Evolutionary conservation across 148 eudicot species (phyloP).

Genomic region (Spergularia marina): DNA sequence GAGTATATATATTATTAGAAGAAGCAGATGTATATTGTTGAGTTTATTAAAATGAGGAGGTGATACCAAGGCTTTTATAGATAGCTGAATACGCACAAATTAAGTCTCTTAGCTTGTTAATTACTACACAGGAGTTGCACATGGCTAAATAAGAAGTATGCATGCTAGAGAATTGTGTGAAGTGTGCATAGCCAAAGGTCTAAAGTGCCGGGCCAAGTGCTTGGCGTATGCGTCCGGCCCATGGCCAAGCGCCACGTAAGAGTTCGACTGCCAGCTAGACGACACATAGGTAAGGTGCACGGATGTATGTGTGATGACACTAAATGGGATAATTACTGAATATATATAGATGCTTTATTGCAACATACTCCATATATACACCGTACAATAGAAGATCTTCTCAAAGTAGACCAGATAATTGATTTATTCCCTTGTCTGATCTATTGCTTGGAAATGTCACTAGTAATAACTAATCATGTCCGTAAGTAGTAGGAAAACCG

Average conservation of each 20-base stretch:
- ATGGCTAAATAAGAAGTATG: not conserved
- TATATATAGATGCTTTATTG: too few relatives aligned
- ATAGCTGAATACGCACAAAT: not conserved
- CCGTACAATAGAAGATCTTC: too few relatives aligned
- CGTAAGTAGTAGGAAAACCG: too few relatives aligned
- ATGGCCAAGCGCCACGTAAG: not conserved
- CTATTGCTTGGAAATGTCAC: too few relatives aligned
- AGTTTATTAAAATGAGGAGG: not conserved
- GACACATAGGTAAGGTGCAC: not conserved
- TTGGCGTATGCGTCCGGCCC: not conserved
- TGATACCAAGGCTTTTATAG: not conserved
- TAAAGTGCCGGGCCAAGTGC: too few relatives aligned
- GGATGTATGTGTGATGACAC: too few relatives aligned
- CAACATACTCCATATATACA: too few relatives aligned
- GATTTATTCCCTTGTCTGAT: too few relatives aligned
- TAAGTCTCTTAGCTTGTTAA: too few relatives aligned
- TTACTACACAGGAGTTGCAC: not conserved
- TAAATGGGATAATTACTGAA: too few relatives aligned
- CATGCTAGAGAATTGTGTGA: not conserved
- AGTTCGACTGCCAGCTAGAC: not conserved
- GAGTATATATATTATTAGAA: not conserved
- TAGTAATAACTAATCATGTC: too few relatives aligned
- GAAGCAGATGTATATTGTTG: not conserved
- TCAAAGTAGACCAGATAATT: too few relatives aligned
- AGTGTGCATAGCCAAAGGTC: slow-evolving; percentile 1